Evolutionary conservation across 495 filamentous ascomycete genomes (phyloP), one percentile per base, ranked within the genome.

Genomic region (Aspergillus nidulans): DNA sequence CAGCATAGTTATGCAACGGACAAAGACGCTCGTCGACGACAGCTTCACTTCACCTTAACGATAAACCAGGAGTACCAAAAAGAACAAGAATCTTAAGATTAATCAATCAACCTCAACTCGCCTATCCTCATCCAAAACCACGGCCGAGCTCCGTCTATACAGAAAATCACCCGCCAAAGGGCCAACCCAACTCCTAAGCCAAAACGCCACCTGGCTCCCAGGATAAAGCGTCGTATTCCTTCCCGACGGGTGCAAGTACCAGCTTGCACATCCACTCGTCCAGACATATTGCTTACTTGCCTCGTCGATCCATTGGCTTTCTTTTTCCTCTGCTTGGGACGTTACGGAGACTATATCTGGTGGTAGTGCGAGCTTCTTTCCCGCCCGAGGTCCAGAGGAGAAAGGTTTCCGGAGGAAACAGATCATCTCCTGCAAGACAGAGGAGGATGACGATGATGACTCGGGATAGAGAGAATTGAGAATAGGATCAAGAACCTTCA

Each of bases 201-300:
- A 61, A 44, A 48, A 57, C 18, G 51, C 50, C 23, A 59, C 53
- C 28, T 64, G 61, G 52, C 59, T 64, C 56, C 58, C 61, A 0
- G 61, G 59, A 15, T 61, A 64, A 28, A 62, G 55, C 49, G 63
- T 56, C 18, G 59, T 59, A 36, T 61, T 67, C n/a, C 57, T 49
- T 7, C 59, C 55, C 6, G 59, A 59, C 23, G 52, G 21, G 13
- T 67, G 52, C 24, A 64, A 36, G 45, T 60, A 61, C 59, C 59
- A 62, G 39, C 54, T 62, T 18, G 56, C 59, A 24, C 61, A 62
- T 2, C 59, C 59, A 5, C 59, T 60, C 16, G 54, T 44, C 61
- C 61, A 62, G 26, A 63, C 64, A 18, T 56, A 51, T 24, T 55
- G 52, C 13, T 41, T 58, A n/a, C 56, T 58, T 1, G 53, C 48